Evolutionary conservation across 2,329 filamentous ascomycete genomes (phyloP).

Genomic region (Cladophialophora yegresii): DNA sequence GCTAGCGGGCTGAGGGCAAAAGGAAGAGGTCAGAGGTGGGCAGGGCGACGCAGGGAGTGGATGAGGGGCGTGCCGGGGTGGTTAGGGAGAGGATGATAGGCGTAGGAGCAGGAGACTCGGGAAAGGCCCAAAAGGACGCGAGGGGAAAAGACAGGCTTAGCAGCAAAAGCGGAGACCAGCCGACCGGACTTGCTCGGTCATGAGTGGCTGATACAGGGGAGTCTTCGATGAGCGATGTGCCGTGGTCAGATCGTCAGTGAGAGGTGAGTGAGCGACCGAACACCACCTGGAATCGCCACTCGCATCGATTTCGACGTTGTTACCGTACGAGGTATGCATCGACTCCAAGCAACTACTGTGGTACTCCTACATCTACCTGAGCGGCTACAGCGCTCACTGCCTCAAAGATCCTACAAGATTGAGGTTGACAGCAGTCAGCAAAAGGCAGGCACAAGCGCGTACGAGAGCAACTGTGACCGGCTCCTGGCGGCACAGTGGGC

Average conservation of each 20-base stretch:
- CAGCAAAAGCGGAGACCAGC: constrained; percentile 24
- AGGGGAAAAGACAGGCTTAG: constrained; percentile 27
- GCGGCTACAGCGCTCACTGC: not conserved
- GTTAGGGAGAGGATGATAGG: constrained; percentile 4
- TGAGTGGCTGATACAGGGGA: constrained; percentile 10
- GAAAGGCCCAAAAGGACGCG: constrained; percentile 2
- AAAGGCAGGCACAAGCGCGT: constrained; percentile 1
- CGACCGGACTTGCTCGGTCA: not conserved
- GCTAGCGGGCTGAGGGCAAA: constrained; percentile 31
- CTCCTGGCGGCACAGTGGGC: constrained; percentile 15
- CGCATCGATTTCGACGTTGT: not conserved
- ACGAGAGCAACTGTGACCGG: constrained; percentile 14
- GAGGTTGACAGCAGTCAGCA: not conserved
- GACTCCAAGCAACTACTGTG: not conserved
- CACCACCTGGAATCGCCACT: not conserved
- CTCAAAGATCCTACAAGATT: not conserved
- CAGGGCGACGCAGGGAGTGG: constrained; percentile 18
- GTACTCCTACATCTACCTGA: not conserved
- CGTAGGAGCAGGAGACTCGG: not conserved
- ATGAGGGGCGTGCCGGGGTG: constrained; percentile 18
- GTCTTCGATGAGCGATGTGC: not conserved
- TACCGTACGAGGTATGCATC: not conserved
- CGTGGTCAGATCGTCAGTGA: not conserved
- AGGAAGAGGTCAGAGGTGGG: not conserved
- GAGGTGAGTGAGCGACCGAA: not conserved